Evolutionary conservation across 192 early-diverging fungal species (phyloP), one percentile per base, ranked within the genome.

Genomic region (Coemansia sp.): DNA sequence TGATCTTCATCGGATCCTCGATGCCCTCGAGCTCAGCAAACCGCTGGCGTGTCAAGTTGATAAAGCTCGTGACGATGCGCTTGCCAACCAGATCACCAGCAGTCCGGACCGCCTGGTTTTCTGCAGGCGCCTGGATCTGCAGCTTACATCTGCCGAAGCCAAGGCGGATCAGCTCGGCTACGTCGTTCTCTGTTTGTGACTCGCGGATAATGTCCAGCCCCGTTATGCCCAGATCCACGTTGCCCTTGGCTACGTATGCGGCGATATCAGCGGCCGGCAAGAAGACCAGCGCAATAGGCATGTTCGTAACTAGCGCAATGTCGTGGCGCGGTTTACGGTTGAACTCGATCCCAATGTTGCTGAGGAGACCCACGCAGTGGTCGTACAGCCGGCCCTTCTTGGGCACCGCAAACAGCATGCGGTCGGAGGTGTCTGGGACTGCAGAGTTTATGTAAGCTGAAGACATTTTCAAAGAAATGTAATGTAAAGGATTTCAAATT

Each of bases 321-420:
- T 99, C 96, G 73, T 97, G 91, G 46, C 96, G 90, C 70, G 92
- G 92, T 63, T 91, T 93, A 64, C 97, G 90, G 82, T 91, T 83
- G 86, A 95, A 99, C 77, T 95, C 90, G 61, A 99, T 92, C 71
- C 97, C 95, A n/a, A 95, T 92, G 39, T 93, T 93, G 53, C 77
- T 77, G 12, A 99, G 86, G 33, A 99, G 78, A 7, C 86, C 81
- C 12, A 95, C 74, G 49, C 90, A 93, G 59, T 95, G 87, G 71
- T 96, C 93, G 82, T 96, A 89, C 37, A 99, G 90, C 34, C 97
- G 90, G 33, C 97, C 97, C 82, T 99, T 99, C 78, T 99, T 99
- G 48, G 97, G 97, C 56, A 99, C 87, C n/a, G 92, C 96, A 66
- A 98, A 95, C 39, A 97, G 83, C 46, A 98, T 85, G 55, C 91